phyloP scores from a whole-genome alignment of 192 early-diverging fungal genomes.

The Rhizoclosmatium globosum region DNA sequence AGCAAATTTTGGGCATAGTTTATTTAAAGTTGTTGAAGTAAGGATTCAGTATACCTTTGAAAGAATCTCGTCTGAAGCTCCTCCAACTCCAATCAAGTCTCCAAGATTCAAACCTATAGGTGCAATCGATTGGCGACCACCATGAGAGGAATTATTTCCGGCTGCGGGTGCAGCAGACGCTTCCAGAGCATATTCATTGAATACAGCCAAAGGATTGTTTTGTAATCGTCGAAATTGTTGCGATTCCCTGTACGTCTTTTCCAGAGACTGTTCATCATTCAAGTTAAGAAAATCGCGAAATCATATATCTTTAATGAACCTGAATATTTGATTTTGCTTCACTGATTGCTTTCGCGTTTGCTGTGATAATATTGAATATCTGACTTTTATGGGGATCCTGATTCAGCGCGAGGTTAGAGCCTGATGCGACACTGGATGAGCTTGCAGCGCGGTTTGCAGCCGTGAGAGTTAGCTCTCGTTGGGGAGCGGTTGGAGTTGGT shows the following conservation, averaged over 20 bases:
- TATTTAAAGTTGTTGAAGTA: not conserved
- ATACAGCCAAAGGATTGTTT: conserved; percentile 24
- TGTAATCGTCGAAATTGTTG: conserved; percentile 13
- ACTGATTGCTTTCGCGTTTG: conserved; percentile 2
- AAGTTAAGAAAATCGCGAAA: not conserved
- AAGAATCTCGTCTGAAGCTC: not conserved
- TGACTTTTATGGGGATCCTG: not conserved
- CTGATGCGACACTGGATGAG: not conserved
- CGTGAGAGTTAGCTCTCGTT: not conserved
- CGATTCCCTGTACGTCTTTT: conserved; percentile 23
- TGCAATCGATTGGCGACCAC: not conserved
- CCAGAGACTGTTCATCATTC: not conserved
- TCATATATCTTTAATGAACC: not conserved
- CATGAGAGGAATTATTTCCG: not conserved
- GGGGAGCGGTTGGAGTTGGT: not conserved
- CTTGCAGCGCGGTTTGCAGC: not conserved
- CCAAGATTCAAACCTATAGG: not conserved
- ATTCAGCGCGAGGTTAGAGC: not conserved
- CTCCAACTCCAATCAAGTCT: conserved; percentile 4
- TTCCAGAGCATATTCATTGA: conserved; percentile 23
- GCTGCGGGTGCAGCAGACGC: not conserved
- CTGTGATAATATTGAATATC: not conserved
- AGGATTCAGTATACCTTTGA: not conserved
- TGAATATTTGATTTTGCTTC: conserved; percentile 11
- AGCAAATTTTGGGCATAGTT: not conserved